Conservation (phyloP, 805 yeast species). For the Suhomyces faveliae region DNA sequence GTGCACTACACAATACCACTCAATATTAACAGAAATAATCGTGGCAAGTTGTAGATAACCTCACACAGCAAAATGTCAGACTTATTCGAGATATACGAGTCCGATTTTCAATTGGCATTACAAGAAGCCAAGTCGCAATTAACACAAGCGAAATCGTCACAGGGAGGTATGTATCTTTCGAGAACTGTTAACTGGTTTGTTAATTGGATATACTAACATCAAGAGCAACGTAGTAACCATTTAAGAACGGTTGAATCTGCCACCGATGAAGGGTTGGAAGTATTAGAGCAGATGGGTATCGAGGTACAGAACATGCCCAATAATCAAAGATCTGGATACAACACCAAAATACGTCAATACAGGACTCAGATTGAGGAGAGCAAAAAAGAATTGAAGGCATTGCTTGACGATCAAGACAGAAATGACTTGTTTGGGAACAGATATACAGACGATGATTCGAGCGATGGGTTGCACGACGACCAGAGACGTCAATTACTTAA, state of each 20-base stretch:
- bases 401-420: conserved; percentile 71
- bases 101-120: conserved; percentile 68
- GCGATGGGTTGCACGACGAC: conserved; percentile 42
- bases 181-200: no score
- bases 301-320: conserved; percentile 87
- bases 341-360: conserved; percentile 74
- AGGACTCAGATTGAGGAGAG: conserved; percentile 55
- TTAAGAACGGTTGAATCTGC: conserved; percentile 62
- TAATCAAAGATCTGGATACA: conserved; percentile 63
- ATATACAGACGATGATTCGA: conserved; percentile 33
- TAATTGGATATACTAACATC: conserved; percentile 17
- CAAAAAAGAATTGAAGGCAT: conserved; percentile 53
- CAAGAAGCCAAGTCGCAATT: conserved; percentile 70
- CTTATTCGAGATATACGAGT: conserved; percentile 60
- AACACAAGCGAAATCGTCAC: conserved; percentile 48
- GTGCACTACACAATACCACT: not conserved
- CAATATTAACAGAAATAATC: not conserved
- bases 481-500: conserved; percentile 81
- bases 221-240: conserved; percentile 52
- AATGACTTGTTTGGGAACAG: conserved; percentile 66
- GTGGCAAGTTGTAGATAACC: conserved; percentile 2
- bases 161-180: conserved; percentile 36
- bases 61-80: conserved; percentile 39
- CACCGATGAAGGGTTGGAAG: conserved; percentile 77
- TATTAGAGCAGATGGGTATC: conserved; percentile 81